Base-by-base conservation (phyloP, 139 green algal genomes). In the Spirogloea muscicola region DNA sequence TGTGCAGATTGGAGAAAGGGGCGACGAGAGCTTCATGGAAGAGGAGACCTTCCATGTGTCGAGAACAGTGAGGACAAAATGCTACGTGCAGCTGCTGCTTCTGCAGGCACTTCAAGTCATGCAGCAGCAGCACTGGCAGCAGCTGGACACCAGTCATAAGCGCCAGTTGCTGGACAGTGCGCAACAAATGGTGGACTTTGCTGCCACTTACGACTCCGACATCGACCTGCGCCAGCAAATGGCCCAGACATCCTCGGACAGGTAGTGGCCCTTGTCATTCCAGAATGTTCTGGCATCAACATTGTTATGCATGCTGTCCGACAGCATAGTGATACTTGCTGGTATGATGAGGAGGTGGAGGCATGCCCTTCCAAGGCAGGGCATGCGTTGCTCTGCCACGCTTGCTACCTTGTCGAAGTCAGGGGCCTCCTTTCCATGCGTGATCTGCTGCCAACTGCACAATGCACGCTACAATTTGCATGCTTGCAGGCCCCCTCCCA, bases 21-120 rank as follows among this genome's bases (percentile, higher is more conserved):
- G 21, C 21, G 46, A 55, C 21, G 46, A 55, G 46, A 55, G 46
- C 46, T 55, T 55, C 46, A 55, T 55, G 21, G 21, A 55, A 55
- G 46, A 55, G 21, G 46, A 55, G 16, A 13, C 57, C 13, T 42
- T 42, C 57, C 57, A 13, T 0, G 69, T 66, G 29, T 65, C 40
- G 16, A 25, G 40, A n/a, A 18, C 33, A 10, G 58, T 77, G 37
- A 58, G 70, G 13, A 62, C 38, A 58, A 79, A 76, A 60, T 74
- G 70, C 61, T 60, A 66, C 34, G 36, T 76, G 33, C 70, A 79
- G 61, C 58, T 79, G 70, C 60, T 79, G 31, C 61, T 79, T 9
- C 70, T 79, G 21, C 25, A 33, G 2, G 70, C 60, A 10, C 59
- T 79, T 1, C 37, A 75, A 34, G 21, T 64, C 2, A 37, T 77